Evolutionary conservation across 352 stramenopile species (phyloP).

Genomic region (Pythium phragmiticola): DNA sequence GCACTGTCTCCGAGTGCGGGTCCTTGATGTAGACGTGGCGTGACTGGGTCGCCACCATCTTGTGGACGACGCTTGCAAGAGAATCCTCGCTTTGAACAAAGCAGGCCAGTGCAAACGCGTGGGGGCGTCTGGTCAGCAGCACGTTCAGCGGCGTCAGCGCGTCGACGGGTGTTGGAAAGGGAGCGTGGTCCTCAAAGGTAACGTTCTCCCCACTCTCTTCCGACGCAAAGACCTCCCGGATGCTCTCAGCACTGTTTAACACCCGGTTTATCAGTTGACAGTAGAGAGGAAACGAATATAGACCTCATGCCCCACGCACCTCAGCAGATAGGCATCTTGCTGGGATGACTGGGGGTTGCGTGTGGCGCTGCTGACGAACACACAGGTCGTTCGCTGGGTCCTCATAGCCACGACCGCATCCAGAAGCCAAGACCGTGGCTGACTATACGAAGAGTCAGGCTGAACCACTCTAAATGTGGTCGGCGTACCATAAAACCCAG

Average conservation of each 20-base stretch:
- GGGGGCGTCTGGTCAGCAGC: constrained; percentile 14
- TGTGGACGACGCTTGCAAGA: constrained; percentile 40
- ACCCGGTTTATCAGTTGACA: background rate
- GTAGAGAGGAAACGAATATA: background rate
- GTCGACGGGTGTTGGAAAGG: background rate
- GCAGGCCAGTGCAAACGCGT: constrained; percentile 3
- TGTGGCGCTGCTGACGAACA: constrained; percentile 18
- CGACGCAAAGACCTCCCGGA: constrained; percentile 15
- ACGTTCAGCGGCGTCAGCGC: constrained; percentile 29
- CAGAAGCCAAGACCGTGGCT: constrained; percentile 13
- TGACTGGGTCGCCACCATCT: constrained; percentile 39
- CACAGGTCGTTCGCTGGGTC: constrained; percentile 29
- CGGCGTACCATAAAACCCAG: constrained; percentile 47
- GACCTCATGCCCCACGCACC: background rate
- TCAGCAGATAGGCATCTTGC: background rate
- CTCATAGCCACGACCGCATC: constrained; percentile 41
- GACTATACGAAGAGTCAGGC: background rate
- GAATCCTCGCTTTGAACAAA: constrained; percentile 36
- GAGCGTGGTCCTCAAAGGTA: background rate
- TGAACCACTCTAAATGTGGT: constrained; percentile 2
- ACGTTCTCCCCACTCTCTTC: background rate
- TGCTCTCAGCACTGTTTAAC: background rate
- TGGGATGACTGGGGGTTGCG: background rate
- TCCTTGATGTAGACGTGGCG: constrained; percentile 33
- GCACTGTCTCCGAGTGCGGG: constrained; percentile 12